Evolutionary conservation across 2,329 filamentous ascomycete species (phyloP).

Genomic region (Fusarium oligoseptatum): DNA sequence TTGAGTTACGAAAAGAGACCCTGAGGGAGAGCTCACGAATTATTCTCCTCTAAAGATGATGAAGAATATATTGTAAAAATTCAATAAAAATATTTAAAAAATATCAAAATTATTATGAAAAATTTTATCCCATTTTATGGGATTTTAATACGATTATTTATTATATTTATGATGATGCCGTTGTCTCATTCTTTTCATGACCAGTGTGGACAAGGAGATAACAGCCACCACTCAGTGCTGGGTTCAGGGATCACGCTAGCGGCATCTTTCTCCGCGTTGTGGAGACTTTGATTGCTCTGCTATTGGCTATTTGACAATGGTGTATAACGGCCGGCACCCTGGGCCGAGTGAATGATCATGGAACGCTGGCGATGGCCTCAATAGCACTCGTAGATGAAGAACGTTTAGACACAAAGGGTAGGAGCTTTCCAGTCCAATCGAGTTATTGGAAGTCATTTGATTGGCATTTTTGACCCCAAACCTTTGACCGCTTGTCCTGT

Average conservation of each 20-base stretch:
- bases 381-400: not conserved
- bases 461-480: not conserved
- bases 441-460: accelerated
- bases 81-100: too few relatives aligned
- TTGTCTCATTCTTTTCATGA: too few relatives aligned
- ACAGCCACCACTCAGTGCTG: not conserved
- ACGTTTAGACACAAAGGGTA: not conserved
- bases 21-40: too few relatives aligned
- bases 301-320: not conserved
- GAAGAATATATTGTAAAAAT: too few relatives aligned
- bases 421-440: not conserved
- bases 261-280: not conserved
- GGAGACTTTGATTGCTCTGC: not conserved
- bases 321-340: not conserved
- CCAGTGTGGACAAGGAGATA: too few relatives aligned
- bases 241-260: not conserved
- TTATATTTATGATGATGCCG: not conserved
- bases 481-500: too few relatives aligned
- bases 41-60: too few relatives aligned
- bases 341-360: not conserved
- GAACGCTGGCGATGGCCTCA: not conserved
- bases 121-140: too few relatives aligned
- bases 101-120: too few relatives aligned
- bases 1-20: too few relatives aligned
- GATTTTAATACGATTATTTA: too few relatives aligned